Evolutionary conservation across 305 asterid genomes (phyloP).

Genomic region (Rubia balearica): DNA sequence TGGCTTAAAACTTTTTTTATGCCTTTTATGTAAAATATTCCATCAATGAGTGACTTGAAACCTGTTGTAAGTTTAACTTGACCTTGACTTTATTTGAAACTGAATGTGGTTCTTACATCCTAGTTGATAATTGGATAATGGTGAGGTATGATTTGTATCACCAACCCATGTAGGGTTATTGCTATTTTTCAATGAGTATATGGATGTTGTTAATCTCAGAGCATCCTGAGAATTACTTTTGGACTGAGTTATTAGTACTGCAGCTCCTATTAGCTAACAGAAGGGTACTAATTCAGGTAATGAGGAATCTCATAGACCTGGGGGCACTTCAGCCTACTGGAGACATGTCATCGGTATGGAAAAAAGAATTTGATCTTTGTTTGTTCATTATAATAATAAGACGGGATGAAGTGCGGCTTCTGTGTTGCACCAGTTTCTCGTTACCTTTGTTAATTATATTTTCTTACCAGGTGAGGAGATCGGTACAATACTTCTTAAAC

Average conservation of each 20-base stretch:
- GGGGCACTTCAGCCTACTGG: conserved; percentile 98
- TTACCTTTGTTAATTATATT: background rate
- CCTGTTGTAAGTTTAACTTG: background rate
- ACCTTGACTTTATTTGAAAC: background rate
- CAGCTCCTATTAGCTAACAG: conserved; percentile 2
- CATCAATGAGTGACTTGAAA: background rate
- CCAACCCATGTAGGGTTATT: background rate
- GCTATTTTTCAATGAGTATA: background rate
- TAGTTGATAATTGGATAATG: background rate
- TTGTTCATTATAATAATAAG: background rate
- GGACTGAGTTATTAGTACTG: background rate
- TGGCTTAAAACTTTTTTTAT: background rate
- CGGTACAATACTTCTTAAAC: conserved; percentile 90
- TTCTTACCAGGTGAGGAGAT: conserved; percentile 64
- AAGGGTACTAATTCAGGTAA: conserved; percentile 45
- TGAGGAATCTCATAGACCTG: conserved; percentile 75
- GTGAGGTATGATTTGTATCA: background rate
- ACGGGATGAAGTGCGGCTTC: background rate
- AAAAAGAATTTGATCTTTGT: background rate
- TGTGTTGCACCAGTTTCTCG: background rate
- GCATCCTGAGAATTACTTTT: background rate
- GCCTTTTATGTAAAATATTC: background rate
- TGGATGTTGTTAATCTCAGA: too few species aligned
- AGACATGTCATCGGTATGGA: conserved; percentile 71
- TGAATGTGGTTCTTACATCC: background rate